phyloP scores from a whole-genome alignment of 2,329 filamentous ascomycete genomes.

The Trichoderma simmonsii region DNA sequence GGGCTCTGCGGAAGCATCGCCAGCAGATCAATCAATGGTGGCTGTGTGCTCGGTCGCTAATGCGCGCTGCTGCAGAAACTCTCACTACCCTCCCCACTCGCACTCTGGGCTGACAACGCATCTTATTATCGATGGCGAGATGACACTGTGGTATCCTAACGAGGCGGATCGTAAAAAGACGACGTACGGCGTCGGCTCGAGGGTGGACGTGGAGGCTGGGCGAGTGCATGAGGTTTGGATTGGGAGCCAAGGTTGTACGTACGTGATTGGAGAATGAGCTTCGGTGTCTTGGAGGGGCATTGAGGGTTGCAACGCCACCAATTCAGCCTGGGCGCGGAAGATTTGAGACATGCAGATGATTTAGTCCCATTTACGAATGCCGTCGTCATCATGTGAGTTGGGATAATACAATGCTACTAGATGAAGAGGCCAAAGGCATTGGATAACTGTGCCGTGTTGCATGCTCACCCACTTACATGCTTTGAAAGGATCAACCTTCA shows the following conservation, averaged over 20 bases:
- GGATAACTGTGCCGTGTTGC: background rate
- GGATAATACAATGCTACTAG: background rate
- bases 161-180: slow-evolving; percentile 54
- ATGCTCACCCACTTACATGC: background rate
- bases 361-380: background rate
- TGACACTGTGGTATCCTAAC: slow-evolving; percentile 65
- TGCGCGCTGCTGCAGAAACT: slow-evolving; percentile 48
- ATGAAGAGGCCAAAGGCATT: background rate
- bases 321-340: background rate
- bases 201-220: slow-evolving; percentile 64
- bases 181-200: slow-evolving; percentile 57
- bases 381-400: background rate
- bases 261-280: slow-evolving; percentile 55
- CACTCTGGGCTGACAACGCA: slow-evolving; percentile 66
- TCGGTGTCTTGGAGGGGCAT: background rate
- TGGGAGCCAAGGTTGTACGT: slow-evolving; percentile 63
- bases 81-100: slow-evolving; percentile 65
- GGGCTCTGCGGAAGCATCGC: background rate
- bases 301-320: background rate
- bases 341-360: background rate
- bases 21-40: background rate
- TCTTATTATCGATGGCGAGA: slow-evolving; percentile 60
- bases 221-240: slow-evolving; percentile 69
- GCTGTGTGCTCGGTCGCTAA: slow-evolving; percentile 3
- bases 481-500: background rate